Conservation (phyloP, 129 eudicot genomes). For the Erigeron canadensis region DNA sequence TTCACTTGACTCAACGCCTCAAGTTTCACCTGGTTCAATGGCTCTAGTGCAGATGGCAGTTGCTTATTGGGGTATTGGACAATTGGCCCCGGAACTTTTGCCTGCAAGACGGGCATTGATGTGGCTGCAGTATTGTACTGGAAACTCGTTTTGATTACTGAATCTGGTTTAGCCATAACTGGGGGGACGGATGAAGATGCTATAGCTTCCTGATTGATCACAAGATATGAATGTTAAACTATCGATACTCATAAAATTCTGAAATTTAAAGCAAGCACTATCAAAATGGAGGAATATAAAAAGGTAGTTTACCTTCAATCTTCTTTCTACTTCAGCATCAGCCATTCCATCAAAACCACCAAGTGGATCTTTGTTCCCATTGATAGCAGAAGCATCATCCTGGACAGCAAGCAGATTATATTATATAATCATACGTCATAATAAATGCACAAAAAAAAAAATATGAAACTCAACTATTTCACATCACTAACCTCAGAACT, state of each 20-base stretch:
- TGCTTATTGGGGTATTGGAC: constrained; percentile 50
- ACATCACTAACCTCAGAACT: constrained; percentile 70
- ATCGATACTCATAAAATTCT: not conserved
- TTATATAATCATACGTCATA: not conserved
- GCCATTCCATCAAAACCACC: constrained; percentile 93
- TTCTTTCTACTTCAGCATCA: constrained; percentile 82
- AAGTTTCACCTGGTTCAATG: no score
- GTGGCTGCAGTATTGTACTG: constrained; percentile 41
- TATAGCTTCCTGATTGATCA: constrained; percentile 63
- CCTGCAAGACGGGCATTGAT: constrained; percentile 43
- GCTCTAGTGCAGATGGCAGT: constrained; percentile 46
- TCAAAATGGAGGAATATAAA: constrained; percentile 7
- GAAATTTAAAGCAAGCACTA: not conserved
- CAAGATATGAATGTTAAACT: constrained; percentile 9
- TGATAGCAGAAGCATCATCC: constrained; percentile 66
- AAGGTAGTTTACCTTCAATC: constrained; percentile 65
- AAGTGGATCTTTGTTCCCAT: constrained; percentile 68
- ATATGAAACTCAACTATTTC: not conserved
- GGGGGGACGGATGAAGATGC: constrained; percentile 57
- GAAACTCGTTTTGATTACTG: constrained; percentile 52
- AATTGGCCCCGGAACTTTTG: constrained; percentile 46
- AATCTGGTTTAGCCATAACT: constrained; percentile 49
- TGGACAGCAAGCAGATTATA: constrained; percentile 25
- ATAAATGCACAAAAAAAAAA: not conserved
- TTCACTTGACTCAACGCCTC: constrained; percentile 28